These are phyloP conservation scores for Verticillium dahliae DNA, from an alignment of 2,329 filamentous ascomycete species.

Conservation along the genomic window DNA sequence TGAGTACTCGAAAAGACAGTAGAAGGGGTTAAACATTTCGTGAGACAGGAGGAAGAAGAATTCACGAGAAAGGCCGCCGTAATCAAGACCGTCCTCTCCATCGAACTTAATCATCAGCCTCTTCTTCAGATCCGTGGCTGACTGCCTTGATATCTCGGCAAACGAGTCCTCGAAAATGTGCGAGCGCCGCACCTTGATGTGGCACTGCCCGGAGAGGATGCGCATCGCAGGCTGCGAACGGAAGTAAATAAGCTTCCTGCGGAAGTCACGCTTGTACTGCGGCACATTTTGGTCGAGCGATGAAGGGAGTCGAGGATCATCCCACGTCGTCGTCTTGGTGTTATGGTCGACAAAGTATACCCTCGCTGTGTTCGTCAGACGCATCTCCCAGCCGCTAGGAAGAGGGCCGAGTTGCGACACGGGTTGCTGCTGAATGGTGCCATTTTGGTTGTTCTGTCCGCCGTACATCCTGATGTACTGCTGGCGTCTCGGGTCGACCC, in stretches of 20 bases:
- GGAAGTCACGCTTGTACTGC: slow-evolving; percentile 98
- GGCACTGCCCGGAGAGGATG: slow-evolving; percentile 92
- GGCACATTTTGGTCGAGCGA: slow-evolving; percentile 97
- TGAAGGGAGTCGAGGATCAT: slow-evolving; percentile 89
- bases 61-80: slow-evolving; percentile 93
- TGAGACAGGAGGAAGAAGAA: slow-evolving; percentile 99
- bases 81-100: slow-evolving; percentile 94
- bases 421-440: slow-evolving; percentile 91
- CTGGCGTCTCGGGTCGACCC: slow-evolving; percentile 94
- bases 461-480: slow-evolving; percentile 98
- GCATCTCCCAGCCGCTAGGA: slow-evolving; percentile 99
- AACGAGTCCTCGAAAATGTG: slow-evolving; percentile 99
- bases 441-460: slow-evolving; percentile 77
- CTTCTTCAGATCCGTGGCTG: slow-evolving; percentile 94
- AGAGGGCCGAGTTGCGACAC: slow-evolving; percentile 93
- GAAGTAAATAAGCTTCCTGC: slow-evolving; percentile 98
- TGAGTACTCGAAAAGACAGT: slow-evolving; percentile 98
- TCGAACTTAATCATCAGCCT: slow-evolving; percentile 99
- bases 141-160: slow-evolving; percentile 95
- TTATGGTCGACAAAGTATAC: slow-evolving; percentile 99
- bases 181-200: slow-evolving; percentile 93
- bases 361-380: slow-evolving; percentile 91
- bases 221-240: slow-evolving; percentile 93
- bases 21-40: slow-evolving; percentile 99
- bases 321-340: slow-evolving; percentile 99